Evolutionary conservation across 2,329 filamentous ascomycete species (phyloP), one percentile per base, ranked within the genome.

Genomic region (Ophidiomyces ophidiicola): DNA sequence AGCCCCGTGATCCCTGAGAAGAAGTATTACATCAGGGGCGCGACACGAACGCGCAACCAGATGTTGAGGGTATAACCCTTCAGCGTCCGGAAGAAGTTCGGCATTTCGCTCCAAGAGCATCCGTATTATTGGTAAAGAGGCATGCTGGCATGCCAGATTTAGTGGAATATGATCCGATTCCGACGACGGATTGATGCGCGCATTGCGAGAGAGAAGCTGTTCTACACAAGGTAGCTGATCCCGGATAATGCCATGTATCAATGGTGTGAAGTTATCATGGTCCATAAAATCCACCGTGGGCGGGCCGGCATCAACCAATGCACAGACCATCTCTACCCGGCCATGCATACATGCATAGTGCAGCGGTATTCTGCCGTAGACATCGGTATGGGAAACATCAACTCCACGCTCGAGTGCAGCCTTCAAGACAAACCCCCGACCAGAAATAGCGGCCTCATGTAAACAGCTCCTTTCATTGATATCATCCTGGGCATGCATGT

Each of bases 321-420:
- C 71, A 48, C 83, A 73, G 19, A 92, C 74, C 76, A 93, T 86
- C 39, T 83, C 81, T 14, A 92, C 71, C 32, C 83, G 76, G 4
- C 90, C 90, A 63, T 94, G 85, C 73, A 96, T 87, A 58, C 85
- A 93, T 10, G 90, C 87, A 63, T 98, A 98, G 56, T 98, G 90
- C 24, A 98, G 64, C 18, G 90, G 87, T 44, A 94, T 82, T 34
- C 90, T 74, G 6, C 90, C 90, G 57, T 98, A 98, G 5, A 94
- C 87, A 63, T 98, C 90, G 2, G 81, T 82, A 36, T 82, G 73
- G 41, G 77, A 77, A 17, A 86, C 78, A 46, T 87, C 78, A 23
- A 94, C 85, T 3, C 74, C 76, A 32, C 73, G 76, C 1, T 72
- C 66, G n/a, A 98, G 66, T 3, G 82, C 87, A 47, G 81, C 77